A percentile compares a stretch with the other conserved stretches of the same genome.
These are phyloP conservation scores for Oropetium thomaeum DNA, from an alignment of 176 grass and related monocot species.

Conservation along the genomic window DNA sequence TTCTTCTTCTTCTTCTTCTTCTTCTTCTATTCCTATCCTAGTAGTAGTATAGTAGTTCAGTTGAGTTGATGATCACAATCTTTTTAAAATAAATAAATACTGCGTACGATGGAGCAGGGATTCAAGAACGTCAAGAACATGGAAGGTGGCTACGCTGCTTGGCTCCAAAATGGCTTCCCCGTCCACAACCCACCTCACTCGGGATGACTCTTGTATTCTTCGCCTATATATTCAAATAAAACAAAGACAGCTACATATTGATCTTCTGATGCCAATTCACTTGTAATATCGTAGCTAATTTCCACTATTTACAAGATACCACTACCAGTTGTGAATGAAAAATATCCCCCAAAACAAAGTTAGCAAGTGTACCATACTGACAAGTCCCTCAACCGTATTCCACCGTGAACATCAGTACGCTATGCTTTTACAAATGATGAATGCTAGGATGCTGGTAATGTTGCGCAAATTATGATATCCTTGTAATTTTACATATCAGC, in stretches of 20 bases:
- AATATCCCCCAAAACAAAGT: background rate
- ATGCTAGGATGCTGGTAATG: background rate
- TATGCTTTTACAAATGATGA: background rate
- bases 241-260: too few relatives aligned
- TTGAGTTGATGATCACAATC: too few relatives aligned
- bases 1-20: too few relatives aligned
- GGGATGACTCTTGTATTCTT: too few relatives aligned
- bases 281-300: background rate
- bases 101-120: slow-evolving; percentile 26
- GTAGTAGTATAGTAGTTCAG: too few relatives aligned
- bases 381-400: background rate
- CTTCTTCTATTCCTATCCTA: too few relatives aligned
- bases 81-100: too few relatives aligned
- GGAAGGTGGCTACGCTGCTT: slow-evolving; percentile 35
- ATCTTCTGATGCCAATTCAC: background rate
- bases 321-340: background rate
- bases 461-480: background rate
- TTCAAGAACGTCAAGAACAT: slow-evolving; percentile 47
- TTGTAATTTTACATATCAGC: background rate
- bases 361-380: background rate
- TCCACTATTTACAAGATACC: background rate
- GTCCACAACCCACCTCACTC: background rate
- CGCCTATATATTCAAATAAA: too few relatives aligned
- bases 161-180: slow-evolving; percentile 13
- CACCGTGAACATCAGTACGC: background rate